These are phyloP conservation scores for Flaveria robusta DNA, from an alignment of 129 eudicot genomes.

Conservation along the genomic window DNA sequence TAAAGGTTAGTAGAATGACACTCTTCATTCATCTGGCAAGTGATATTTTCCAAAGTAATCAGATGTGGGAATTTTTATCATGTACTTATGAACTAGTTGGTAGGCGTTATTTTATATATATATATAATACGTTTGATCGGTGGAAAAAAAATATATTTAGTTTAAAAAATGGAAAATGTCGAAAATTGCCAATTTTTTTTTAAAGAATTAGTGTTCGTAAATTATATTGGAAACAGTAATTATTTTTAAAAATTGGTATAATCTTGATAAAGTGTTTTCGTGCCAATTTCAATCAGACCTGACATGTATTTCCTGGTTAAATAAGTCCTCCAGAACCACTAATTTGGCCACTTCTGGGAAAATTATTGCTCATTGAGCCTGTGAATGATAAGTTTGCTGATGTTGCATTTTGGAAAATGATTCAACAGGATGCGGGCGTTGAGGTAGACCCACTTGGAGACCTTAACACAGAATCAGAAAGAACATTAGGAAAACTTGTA, in stretches of 20 bases:
- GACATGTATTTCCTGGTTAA: not conserved
- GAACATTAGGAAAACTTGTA: constrained; percentile 78
- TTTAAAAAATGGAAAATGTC: not conserved
- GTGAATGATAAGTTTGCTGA: not conserved
- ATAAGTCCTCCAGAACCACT: not conserved
- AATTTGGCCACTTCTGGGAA: not conserved
- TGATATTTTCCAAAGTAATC: not conserved
- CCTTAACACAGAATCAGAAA: constrained; percentile 86
- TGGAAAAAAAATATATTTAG: not conserved
- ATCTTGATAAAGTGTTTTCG: no score
- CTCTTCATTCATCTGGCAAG: not conserved
- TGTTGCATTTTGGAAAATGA: constrained; percentile 11
- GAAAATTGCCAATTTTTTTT: not conserved
- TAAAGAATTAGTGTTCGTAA: not conserved
- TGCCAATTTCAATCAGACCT: not conserved
- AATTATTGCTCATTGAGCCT: not conserved
- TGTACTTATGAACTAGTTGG: not conserved
- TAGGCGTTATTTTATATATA: not conserved
- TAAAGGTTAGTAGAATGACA: constrained; percentile 51
- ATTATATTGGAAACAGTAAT: not conserved
- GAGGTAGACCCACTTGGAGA: constrained; percentile 91
- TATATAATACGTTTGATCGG: not conserved
- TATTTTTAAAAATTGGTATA: not conserved
- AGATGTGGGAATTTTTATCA: not conserved
- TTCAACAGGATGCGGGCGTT: constrained; percentile 80